Conservation (phyloP, 331 rosid species). For the Rosa hybrid region DNA sequence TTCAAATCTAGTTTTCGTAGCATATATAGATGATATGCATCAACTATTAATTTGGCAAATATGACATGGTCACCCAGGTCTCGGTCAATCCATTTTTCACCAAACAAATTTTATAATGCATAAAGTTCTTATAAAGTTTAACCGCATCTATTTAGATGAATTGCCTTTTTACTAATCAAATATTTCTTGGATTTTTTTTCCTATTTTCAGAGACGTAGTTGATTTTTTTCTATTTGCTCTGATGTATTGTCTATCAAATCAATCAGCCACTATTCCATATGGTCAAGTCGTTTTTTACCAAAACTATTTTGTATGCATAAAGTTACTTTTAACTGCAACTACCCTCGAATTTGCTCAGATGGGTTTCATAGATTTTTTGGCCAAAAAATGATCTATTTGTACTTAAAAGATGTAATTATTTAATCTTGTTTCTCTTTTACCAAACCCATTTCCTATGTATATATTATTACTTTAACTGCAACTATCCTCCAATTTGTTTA, state of each 20-base stretch:
- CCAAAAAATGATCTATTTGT: background rate
- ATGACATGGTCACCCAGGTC: background rate
- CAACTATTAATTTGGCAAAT: no score
- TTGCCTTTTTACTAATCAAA: background rate
- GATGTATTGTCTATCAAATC: background rate
- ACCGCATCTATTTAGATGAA: background rate
- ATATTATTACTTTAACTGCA: background rate
- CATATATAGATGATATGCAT: background rate
- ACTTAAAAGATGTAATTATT: background rate
- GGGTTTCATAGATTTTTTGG: background rate
- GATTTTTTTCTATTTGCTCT: background rate
- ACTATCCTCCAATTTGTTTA: background rate
- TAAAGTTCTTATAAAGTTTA: background rate
- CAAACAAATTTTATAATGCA: background rate
- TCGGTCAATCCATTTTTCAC: background rate
- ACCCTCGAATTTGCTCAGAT: background rate
- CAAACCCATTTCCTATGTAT: background rate
- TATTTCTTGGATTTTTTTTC: background rate
- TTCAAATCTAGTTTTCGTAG: background rate
- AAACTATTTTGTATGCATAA: background rate
- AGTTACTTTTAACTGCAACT: background rate
- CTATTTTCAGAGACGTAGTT: background rate
- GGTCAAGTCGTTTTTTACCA: background rate
- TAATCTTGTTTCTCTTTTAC: slow-evolving; percentile 9
- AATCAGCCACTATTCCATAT: background rate